phyloP scores from a whole-genome alignment of 345 rosid species.

The Passiflora organensis region DNA sequence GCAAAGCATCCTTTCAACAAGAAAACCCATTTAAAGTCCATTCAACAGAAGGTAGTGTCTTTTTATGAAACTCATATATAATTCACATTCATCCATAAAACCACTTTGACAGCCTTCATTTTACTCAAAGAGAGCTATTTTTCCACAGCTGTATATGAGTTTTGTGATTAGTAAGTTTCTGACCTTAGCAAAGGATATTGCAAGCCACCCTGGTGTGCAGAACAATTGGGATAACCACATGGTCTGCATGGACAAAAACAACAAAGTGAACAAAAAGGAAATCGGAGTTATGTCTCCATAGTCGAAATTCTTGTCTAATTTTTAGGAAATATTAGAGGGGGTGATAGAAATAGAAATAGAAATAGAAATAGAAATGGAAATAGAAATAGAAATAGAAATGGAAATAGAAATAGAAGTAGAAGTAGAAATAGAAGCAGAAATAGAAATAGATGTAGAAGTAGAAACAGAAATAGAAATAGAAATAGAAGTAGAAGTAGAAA shows the following conservation, averaged over 20 bases:
- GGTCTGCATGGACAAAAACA: conserved; percentile 18
- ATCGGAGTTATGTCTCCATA: background rate
- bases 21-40: background rate
- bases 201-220: conserved; percentile 45
- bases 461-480: too few relatives aligned
- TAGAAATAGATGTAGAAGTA: too few relatives aligned
- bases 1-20: conserved; percentile 27
- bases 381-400: too few relatives aligned
- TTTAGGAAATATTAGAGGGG: too few relatives aligned
- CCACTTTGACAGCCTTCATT: background rate
- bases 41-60: too few relatives aligned
- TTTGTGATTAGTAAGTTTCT: background rate
- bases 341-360: too few relatives aligned
- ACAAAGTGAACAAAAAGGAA: background rate
- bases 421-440: too few relatives aligned
- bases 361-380: too few relatives aligned
- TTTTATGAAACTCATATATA: background rate
- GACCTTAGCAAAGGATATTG: conserved; percentile 46
- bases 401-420: too few relatives aligned
- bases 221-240: conserved; percentile 37
- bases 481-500: too few relatives aligned
- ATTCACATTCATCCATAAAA: background rate
- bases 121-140: background rate
- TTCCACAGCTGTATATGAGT: too few relatives aligned
- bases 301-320: background rate